Conservation (phyloP, 1,139 yeast species). For the Hyphopichia fennica region DNA sequence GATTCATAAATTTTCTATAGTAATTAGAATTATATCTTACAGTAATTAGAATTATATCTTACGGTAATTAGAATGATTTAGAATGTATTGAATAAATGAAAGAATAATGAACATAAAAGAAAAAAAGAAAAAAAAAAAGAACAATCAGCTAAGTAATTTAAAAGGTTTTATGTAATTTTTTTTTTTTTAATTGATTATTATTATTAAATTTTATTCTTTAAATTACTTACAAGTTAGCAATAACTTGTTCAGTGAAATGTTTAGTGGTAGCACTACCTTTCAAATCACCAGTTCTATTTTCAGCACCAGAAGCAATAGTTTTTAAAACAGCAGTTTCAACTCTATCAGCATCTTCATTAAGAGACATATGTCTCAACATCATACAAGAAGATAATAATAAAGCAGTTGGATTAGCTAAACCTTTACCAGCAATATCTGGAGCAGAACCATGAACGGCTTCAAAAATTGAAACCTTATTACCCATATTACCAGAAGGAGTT, state of each 20-base stretch:
- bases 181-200: background rate
- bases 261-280: conserved; percentile 88
- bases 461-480: conserved; percentile 94
- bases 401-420: conserved; percentile 96
- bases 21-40: no score
- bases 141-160: no score
- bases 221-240: conserved; percentile 45
- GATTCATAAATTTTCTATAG: no score
- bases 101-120: no score
- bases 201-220: no score
- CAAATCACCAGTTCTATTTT: conserved; percentile 91
- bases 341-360: conserved; percentile 73
- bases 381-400: conserved; percentile 90
- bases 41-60: no score
- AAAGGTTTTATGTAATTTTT: no score
- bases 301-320: conserved; percentile 94
- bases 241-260: conserved; percentile 78
- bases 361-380: conserved; percentile 99
- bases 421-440: conserved; percentile 97
- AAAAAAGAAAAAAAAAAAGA: no score
- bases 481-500: conserved; percentile 99
- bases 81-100: no score
- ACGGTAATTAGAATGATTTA: no score
- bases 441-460: conserved; percentile 99
- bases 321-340: conserved; percentile 87